Percentiles rank a stretch among this genome's conserved stretches.
phyloP scores from a whole-genome alignment of 163 green algal genomes.

The Trebouxiophyceae sp. region DNA sequence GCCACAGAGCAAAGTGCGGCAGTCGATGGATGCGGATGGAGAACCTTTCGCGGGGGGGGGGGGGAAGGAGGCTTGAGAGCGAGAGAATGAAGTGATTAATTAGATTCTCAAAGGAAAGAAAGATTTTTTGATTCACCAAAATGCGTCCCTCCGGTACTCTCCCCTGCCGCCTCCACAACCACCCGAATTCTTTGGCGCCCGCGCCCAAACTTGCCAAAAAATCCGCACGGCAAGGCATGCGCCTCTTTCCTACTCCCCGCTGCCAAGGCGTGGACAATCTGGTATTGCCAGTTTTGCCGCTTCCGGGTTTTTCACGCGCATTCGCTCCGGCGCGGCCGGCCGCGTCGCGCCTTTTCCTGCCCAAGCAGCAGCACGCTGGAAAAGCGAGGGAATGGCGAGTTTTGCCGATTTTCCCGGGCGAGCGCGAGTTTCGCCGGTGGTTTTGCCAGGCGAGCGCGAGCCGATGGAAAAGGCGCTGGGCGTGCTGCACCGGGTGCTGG shows the following conservation, averaged over 20 bases:
- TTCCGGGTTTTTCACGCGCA: background rate
- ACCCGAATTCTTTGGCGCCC: too few relatives aligned
- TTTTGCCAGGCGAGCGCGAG: conserved; percentile 10
- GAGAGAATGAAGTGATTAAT: background rate
- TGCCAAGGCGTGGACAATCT: too few relatives aligned
- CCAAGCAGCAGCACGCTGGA: background rate
- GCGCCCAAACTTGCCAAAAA: too few relatives aligned
- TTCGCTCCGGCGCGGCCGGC: background rate
- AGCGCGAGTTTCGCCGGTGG: too few relatives aligned
- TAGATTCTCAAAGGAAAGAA: too few relatives aligned
- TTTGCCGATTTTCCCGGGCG: background rate
- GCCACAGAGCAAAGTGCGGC: too few relatives aligned
- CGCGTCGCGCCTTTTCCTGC: background rate
- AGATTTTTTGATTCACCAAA: too few relatives aligned
- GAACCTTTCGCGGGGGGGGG: background rate
- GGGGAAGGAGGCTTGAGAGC: background rate
- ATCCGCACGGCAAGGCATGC: too few relatives aligned
- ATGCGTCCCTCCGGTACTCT: too few relatives aligned
- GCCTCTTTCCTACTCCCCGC: too few relatives aligned
- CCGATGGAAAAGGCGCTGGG: conserved; percentile 11
- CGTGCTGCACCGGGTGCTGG: conserved; percentile 21
- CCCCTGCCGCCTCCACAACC: too few relatives aligned
- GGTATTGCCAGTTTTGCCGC: too few relatives aligned
- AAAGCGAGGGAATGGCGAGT: background rate
- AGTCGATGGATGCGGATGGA: background rate